phyloP scores from a whole-genome alignment of 208 protist species.

The Trypanosoma rangeli region DNA sequence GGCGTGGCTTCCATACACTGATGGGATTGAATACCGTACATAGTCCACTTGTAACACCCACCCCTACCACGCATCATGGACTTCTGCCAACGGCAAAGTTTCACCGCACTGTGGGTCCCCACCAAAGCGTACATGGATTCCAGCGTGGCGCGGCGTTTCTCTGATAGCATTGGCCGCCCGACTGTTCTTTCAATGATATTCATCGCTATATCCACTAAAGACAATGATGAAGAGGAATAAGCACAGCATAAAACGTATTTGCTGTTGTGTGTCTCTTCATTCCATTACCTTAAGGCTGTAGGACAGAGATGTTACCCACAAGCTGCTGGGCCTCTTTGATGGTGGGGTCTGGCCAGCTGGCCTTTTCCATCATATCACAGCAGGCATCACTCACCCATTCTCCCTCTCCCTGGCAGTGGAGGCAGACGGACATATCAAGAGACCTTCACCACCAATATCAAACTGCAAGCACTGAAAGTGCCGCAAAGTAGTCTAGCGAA shows the following conservation, averaged over 20 bases:
- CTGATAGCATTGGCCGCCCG: slow-evolving; percentile 78
- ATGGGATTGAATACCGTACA: slow-evolving; percentile 96
- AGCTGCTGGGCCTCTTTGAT: background rate
- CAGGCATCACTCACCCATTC: background rate
- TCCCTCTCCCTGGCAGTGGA: background rate
- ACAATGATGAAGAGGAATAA: slow-evolving; percentile 1
- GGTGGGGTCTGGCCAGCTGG: background rate
- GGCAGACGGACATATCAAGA: background rate
- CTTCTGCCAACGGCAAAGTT: slow-evolving; percentile 98
- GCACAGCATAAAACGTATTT: background rate
- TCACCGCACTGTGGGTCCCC: slow-evolving; percentile 95
- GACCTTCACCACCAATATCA: background rate
- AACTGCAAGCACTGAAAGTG: slow-evolving; percentile 23
- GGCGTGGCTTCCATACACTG: slow-evolving; percentile 97
- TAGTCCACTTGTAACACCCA: slow-evolving; percentile 98
- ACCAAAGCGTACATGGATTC: slow-evolving; percentile 90
- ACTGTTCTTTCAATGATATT: background rate
- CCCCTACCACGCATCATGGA: slow-evolving; percentile 95
- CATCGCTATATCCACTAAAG: slow-evolving; percentile 5
- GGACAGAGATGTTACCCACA: background rate
- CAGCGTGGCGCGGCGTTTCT: slow-evolving; percentile 58
- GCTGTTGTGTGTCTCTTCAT: background rate
- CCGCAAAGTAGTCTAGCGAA: slow-evolving; percentile 30
- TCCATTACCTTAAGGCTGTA: background rate
- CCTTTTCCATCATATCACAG: background rate